phyloP scores from a whole-genome alignment of 257 asterid genomes.

The Solanum neorickii region DNA sequence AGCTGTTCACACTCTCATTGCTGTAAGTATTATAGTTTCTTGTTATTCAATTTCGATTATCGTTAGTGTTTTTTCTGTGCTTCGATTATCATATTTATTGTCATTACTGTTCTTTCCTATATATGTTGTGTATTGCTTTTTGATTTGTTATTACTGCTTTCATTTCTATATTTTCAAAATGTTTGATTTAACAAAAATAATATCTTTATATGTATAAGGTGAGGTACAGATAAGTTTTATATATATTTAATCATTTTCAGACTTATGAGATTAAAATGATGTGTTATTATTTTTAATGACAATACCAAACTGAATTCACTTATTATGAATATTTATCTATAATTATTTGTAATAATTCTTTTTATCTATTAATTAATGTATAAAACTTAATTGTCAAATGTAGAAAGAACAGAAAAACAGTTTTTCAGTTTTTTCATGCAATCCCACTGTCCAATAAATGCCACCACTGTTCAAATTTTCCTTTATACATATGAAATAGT shows the following conservation, averaged over 20 bases:
- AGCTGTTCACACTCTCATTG: constrained; percentile 64
- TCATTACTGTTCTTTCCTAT: neutral
- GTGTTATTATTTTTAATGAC: neutral
- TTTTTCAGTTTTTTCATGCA: neutral
- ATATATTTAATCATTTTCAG: fast-evolving
- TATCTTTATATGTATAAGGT: neutral
- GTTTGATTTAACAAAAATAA: neutral
- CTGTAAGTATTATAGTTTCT: constrained; percentile 29
- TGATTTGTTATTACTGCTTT: neutral
- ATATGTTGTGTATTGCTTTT: neutral
- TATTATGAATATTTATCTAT: neutral
- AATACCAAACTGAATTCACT: neutral
- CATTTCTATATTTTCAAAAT: neutral
- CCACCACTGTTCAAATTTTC: neutral
- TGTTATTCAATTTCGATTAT: neutral
- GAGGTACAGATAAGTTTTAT: neutral
- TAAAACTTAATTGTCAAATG: neutral
- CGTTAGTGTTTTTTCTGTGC: neutral
- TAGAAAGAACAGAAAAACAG: neutral
- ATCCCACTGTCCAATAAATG: neutral
- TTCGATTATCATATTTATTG: neutral
- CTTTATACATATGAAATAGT: neutral
- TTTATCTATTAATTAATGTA: neutral
- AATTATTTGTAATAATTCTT: neutral
- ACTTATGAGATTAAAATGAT: neutral